Base-by-base conservation (phyloP, 2,329 filamentous ascomycete genomes). In the Diaporthe eres region DNA sequence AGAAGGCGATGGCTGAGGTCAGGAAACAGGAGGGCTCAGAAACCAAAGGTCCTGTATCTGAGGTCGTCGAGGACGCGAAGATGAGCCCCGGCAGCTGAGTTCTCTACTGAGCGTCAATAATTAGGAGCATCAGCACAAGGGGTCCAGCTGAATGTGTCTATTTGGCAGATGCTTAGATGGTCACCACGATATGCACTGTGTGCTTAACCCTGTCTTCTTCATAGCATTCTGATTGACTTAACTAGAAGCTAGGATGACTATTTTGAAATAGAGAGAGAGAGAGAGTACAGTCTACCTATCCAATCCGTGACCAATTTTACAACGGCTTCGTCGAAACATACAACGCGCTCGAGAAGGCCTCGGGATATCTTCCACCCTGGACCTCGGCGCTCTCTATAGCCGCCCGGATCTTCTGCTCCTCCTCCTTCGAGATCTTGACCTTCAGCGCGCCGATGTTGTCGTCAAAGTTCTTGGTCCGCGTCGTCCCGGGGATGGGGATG, bases 401-500 rank as follows among this genome's bases (percentile, higher is more conserved):
- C 57, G 39, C 42, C 39, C 75, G 63, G 65, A 77, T 75, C 61
- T 73, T 51, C 31, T 53, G 47, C 1, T 75, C 49, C 8, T 77
- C 75, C 39, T 77, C 60, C 58, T 71, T 44, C 22, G 75, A 73
- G 44, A 75, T 31, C 37, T 65, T 34, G 10, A 76, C 47, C 34
- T 58, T 61, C 22, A 75, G 10, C 15, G 73, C 65, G 25, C 68
- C 73, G 6, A 75, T 47, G 76, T 90, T 90, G 81, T 90, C 88
- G 34, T 82, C 77, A 17, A 89, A 82, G 37, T 87, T 84, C 37
- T 25, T 25, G 25, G 25, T 80, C 10, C 81, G 87, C 0, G 85
- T 87, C 19, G 88, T 86, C 1, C 89, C 89, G 1, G 89, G 89
- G 71, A 91, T 90, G 2, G 89, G 88, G 53, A 91, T 85, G 44